Evolutionary conservation across 2,329 filamentous ascomycete genomes (phyloP), one percentile per base, ranked within the genome.

Genomic region (Penicillium oxalicum): DNA sequence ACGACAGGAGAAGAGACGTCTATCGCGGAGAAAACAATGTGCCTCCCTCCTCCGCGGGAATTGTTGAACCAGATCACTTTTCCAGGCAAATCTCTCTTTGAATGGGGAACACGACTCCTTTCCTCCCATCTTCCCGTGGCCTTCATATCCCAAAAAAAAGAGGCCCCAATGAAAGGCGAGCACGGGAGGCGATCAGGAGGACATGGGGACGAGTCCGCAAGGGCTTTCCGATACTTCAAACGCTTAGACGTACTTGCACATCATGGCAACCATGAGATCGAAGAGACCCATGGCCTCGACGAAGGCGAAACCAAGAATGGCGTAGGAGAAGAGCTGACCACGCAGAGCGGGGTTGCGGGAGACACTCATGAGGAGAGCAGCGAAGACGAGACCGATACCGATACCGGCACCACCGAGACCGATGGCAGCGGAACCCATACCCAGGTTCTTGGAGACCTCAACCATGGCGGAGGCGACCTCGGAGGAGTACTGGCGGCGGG

Each of bases 221-320:
- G 36, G 18, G 8, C 5, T 9, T 34, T 43, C 33, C 34, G 34
- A 34, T 39, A 39, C 45, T 53, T 51, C 44, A 54, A 49, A 52
- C 51, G 54, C 61, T 70, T 69, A 70, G 56, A 88, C 83, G 78
- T 87, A 88, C 81, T 90, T 90, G 85, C 86, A 87, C 86, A 90
- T 90, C 80, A 90, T 87, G 79, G 86, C 86, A 88, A 90, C 82
- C 86, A 90, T 90, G 70, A 88, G 84, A 70, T 88, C 85, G 84
- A 88, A 88, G 71, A 88, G 83, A 86, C 67, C 67, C 50, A 70
- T 70, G 78, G 88, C 88, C 76, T 93, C 88, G 76, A 91, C 88
- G 85, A 93, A 93, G 73, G 88, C 88, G 80, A 93, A 93, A 80
- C 88, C 88, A 72, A 93, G 80, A 87, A 93, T 91, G 82, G 88